Evolutionary conservation across 306 rosid species (phyloP).

Genomic region (Argentina anserina): DNA sequence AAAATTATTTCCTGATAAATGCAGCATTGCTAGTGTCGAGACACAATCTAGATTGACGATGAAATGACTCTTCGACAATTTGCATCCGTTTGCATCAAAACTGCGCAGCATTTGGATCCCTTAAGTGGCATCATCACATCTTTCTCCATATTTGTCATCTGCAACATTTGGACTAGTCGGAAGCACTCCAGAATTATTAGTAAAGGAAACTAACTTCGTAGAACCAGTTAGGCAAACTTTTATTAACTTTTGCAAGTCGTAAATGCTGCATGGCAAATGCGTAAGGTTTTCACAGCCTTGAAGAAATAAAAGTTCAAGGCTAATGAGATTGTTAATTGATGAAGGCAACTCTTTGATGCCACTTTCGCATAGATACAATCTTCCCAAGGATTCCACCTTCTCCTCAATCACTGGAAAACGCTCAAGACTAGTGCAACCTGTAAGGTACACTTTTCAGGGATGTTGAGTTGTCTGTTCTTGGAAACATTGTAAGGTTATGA

Average conservation of each 20-base stretch:
- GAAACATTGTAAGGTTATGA: neutral
- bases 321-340: neutral
- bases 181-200: neutral
- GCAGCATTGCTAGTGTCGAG: neutral
- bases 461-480: neutral
- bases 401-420: neutral
- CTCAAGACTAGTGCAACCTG: neutral
- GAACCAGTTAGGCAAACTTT: accelerated
- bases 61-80: neutral
- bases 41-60: neutral
- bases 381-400: neutral
- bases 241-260: neutral
- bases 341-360: neutral
- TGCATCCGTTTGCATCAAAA: neutral
- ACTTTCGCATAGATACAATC: accelerated
- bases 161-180: neutral
- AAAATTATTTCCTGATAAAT: neutral
- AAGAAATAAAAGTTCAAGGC: neutral
- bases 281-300: neutral
- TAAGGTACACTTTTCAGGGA: neutral
- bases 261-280: neutral
- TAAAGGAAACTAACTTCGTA: neutral
- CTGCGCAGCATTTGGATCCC: neutral
- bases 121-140: neutral
- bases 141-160: neutral